Percentiles rank a stretch among this genome's conserved stretches.
Evolutionary conservation across 495 filamentous ascomycete genomes (phyloP).

Genomic region (Schizothecium vesticola): DNA sequence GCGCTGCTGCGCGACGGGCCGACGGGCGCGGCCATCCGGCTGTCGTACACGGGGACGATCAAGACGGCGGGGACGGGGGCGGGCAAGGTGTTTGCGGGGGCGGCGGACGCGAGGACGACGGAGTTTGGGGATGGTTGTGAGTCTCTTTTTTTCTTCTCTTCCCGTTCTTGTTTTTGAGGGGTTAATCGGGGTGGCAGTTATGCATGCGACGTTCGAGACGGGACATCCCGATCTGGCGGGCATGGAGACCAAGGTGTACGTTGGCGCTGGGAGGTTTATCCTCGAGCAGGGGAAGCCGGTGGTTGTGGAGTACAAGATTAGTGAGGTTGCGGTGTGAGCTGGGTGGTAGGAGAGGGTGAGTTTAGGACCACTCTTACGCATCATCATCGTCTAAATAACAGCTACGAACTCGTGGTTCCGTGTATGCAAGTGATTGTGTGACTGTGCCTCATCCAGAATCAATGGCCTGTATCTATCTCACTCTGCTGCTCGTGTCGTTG

Average conservation of each 20-base stretch:
- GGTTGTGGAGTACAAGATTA: constrained; percentile 54
- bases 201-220: constrained; percentile 50
- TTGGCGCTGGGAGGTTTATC: constrained; percentile 51
- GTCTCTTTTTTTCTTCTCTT: constrained; percentile 16
- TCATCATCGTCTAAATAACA: not conserved
- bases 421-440: not conserved
- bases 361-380: not conserved
- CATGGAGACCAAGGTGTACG: constrained; percentile 50
- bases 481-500: not conserved
- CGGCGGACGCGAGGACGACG: constrained; percentile 45
- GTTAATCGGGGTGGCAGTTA: constrained; percentile 33
- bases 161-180: no score
- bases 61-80: constrained; percentile 28
- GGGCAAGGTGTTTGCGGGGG: constrained; percentile 40
- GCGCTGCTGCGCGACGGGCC: constrained; percentile 37
- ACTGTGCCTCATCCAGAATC: not conserved
- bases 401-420: not conserved
- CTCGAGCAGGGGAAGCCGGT: constrained; percentile 47
- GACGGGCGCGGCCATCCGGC: constrained; percentile 36
- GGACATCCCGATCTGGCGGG: constrained; percentile 45
- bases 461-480: not conserved
- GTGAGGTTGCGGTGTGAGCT: constrained; percentile 41
- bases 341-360: no score
- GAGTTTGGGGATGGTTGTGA: constrained; percentile 53
- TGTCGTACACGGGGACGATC: constrained; percentile 49